Evolutionary conservation across 495 filamentous ascomycete genomes (phyloP), one percentile per base, ranked within the genome.

Genomic region (Penicillium maclennaniae): DNA sequence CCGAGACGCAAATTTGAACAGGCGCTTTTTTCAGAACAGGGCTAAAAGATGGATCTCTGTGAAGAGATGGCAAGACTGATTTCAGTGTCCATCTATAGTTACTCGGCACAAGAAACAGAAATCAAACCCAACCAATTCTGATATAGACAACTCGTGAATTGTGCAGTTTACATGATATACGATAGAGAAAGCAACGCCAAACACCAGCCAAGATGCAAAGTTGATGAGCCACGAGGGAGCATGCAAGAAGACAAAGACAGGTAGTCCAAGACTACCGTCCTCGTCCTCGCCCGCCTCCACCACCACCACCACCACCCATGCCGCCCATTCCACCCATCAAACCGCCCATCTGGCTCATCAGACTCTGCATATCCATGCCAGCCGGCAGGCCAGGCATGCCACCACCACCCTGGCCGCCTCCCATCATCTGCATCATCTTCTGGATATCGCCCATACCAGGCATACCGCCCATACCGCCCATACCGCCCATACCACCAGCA

Each of bases 331-430:
- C 84, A 23, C 85, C 82, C 77, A 83, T 81, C 78, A 87, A 78
- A 14, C 80, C 78, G 17, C 84, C 77, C 83, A 91, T 87, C 56
- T 88, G 86, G 74, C 86, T 86, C 88, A 92, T 91, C 86, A 91
- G 87, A 53, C 84, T 81, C 54, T 87, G 81, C 77, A 90, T 77
- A 61, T 89, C 87, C 86, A 92, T 89, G 1, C 87, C 87, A 9
- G 81, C 86, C 8, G 31, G 31, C 31, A 81, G 66, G 43, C 71
- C 70, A 19, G 81, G 67, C 69, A 81, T 65, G 21, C 79, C 69
- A n/a, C 66, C 73, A 12, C 74, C 72, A 12, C 69, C 79, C 52
- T 68, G 72, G 6, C 75, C 60, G 26, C 63, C 76, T 23, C 73
- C 70, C 53, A 81, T 59, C 72, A 91, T 92, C 73, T 89, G 89